Base-by-base conservation (phyloP, 805 yeast genomes). In the Kazachstania bromeliacearum region DNA sequence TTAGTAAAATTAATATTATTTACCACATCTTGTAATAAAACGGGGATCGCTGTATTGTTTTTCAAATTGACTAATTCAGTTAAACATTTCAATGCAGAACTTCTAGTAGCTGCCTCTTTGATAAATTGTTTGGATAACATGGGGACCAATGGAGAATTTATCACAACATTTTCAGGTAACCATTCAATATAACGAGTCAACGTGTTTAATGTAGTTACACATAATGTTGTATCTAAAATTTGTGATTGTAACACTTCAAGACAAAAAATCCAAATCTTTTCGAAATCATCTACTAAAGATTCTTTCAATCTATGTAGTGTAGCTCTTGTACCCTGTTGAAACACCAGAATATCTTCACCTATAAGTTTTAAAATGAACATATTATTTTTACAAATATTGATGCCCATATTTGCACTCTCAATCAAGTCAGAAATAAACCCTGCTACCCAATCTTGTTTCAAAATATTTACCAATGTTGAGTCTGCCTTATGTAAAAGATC, bases 371-470 rank as follows among this genome's bases (percentile, higher is more conserved):
- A 70, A 38, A 92, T 88, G 40, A 77, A 75, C 94, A 89, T 84
- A 62, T 92, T 89, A 66, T 92, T 92, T 61, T 89, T 96, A 64
- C 97, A 92, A 33, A 92, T 94, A 51, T 85, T 88, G 60, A 80
- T 75, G 15, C 89, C 79, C 12, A 87, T 75, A 44, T 84, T 73
- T 30, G 94, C 77, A 45, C 94, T 79, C 40, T 68, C 72, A 29
- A 88, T 89, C 38, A 89, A 72, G 55, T 92, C 97, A 12, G 95
- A 94, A 30, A 89, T 81, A 53, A 92, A 89, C 57, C 85, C 80
- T 46, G 77, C 82, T 23, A 97, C 97, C 98, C 98, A 89, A 57
- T 89, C 98, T 61, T 89, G 96, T 55, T 92, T 92, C 54, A 89
- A 74, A 36, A 89, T 78, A 51, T 88, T 89, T 24, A 89, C 97